Percentiles rank a stretch among this genome's conserved stretches.
Conservation (phyloP, 768 basidiomycete genomes). For the Auricularia sp. region DNA sequence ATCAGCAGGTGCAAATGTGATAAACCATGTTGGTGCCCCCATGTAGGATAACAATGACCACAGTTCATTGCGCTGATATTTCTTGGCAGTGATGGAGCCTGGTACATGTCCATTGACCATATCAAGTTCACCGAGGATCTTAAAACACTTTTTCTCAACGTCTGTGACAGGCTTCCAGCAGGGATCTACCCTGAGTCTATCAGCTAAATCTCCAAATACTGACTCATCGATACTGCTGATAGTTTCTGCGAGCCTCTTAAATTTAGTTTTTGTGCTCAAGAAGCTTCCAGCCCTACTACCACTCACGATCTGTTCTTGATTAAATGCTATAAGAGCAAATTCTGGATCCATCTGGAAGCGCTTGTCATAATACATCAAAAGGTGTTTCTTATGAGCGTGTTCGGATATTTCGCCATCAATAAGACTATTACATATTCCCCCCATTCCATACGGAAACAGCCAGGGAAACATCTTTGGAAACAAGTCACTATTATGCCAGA, state of each 20-base stretch:
- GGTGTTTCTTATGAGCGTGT: slow-evolving; percentile 15
- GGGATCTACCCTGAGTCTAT: slow-evolving; percentile 22
- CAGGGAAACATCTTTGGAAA: not conserved
- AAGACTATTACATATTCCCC: not conserved
- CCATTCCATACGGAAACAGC: slow-evolving; percentile 3
- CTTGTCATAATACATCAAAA: slow-evolving; percentile 31
- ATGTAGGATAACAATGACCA: not conserved
- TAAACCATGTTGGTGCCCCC: slow-evolving; percentile 18
- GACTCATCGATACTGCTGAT: slow-evolving; percentile 24
- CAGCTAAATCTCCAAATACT: slow-evolving; percentile 22
- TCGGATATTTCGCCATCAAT: not conserved
- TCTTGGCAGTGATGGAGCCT: slow-evolving; percentile 18
- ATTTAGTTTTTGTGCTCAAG: slow-evolving; percentile 17
- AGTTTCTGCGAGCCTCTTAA: slow-evolving; percentile 18
- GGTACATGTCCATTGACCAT: slow-evolving; percentile 5
- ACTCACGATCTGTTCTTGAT: slow-evolving; percentile 27
- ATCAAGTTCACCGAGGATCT: not conserved
- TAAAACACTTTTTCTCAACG: not conserved
- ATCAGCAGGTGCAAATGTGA: slow-evolving; percentile 26
- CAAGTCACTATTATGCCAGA: not conserved
- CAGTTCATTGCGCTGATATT: slow-evolving; percentile 13
- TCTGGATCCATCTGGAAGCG: slow-evolving; percentile 27
- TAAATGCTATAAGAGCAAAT: slow-evolving; percentile 31
- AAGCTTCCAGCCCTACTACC: slow-evolving; percentile 18
- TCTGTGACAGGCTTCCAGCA: not conserved